Base-by-base conservation (phyloP, 306 rosid genomes). In the Luffa acutangula region DNA sequence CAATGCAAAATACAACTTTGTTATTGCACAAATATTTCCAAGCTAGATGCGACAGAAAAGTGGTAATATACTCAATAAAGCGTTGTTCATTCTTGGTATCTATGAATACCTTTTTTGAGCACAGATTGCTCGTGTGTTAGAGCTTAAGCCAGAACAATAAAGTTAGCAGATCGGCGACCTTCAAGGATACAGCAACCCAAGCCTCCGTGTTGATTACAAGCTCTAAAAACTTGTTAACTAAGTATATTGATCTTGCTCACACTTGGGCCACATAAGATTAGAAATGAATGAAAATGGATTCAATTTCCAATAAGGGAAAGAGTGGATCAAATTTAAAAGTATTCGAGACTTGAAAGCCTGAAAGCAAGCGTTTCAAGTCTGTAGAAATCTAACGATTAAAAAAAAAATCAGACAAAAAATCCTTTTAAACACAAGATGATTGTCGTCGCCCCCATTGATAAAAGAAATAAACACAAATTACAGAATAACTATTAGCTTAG, bases 1-100 rank as follows among this genome's bases (percentile, higher is more conserved):
- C 77, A 71, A 71, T 71, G 77, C 58, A 71, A n/a, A 17, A 71
- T 71, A 45, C 56, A 45, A 45, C 5, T 71, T 71, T 71, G 52
- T 71, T 71, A 21, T 46, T 49, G 11, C 58, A 46, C 57, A 71
- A 25, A 48, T 48, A 71, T 46, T 46, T 71, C 57, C n/a, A 45
- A 46, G 1, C 56, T 25, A 46, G 77, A 46, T 46, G 20, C 58
- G 57, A 21, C 57, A 72, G 37, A 69, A 43, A 72, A 72, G 77
- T 72, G 57, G 42, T 46, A 46, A 72, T 13, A 25, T 46, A 4
- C 56, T 25, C 4, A 11, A 46, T 46, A 71, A 71, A 69, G 76
- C 41, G 57, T 15, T 46, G 37, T 21, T 43, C 52, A 71, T 46
- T 21, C 54, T 12, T 43, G 76, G 76, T 25, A 65, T 39, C 48